These are phyloP conservation scores for Lasiosphaeria miniovina DNA, from an alignment of 495 filamentous ascomycete genomes.

Conservation along the genomic window DNA sequence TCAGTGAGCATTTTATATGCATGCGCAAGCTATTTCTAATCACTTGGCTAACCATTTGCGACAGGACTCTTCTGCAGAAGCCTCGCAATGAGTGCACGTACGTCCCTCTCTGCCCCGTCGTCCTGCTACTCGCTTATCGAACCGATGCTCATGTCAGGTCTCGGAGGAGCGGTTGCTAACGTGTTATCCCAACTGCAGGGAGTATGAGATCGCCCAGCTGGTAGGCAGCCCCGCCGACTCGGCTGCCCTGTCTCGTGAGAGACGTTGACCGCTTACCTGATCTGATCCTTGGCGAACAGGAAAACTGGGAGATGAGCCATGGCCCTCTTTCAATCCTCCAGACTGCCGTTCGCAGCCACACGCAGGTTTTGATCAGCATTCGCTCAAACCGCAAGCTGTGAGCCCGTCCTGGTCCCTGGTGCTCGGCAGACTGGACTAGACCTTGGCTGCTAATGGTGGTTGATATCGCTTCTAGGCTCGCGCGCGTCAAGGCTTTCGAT, in stretches of 20 bases:
- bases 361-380: constrained; percentile 91
- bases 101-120: constrained; percentile 57
- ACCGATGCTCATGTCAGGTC: no score
- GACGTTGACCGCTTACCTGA: neutral
- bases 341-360: constrained; percentile 81
- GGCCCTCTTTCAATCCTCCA: constrained; percentile 72
- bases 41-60: neutral
- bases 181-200: constrained; percentile 4
- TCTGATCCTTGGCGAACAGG: constrained; percentile 8
- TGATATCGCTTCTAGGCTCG: constrained; percentile 21
- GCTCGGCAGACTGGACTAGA: no score
- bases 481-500: constrained; percentile 49
- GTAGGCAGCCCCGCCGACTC: constrained; percentile 4
- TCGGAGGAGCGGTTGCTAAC: no score
- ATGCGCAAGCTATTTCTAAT: no score
- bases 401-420: neutral
- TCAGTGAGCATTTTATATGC: no score
- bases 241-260: neutral
- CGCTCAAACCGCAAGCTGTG: constrained; percentile 58
- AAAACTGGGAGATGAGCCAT: constrained; percentile 28
- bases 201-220: constrained; percentile 31
- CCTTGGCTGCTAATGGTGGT: constrained; percentile 16
- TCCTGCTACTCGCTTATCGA: no score
- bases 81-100: constrained; percentile 79
- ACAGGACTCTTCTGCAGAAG: constrained; percentile 77